A percentile compares a stretch with the other conserved stretches of the same genome.
These are phyloP conservation scores for Heterobasidion annosum DNA, from an alignment of 1,284 basidiomycete species.

Conservation along the genomic window DNA sequence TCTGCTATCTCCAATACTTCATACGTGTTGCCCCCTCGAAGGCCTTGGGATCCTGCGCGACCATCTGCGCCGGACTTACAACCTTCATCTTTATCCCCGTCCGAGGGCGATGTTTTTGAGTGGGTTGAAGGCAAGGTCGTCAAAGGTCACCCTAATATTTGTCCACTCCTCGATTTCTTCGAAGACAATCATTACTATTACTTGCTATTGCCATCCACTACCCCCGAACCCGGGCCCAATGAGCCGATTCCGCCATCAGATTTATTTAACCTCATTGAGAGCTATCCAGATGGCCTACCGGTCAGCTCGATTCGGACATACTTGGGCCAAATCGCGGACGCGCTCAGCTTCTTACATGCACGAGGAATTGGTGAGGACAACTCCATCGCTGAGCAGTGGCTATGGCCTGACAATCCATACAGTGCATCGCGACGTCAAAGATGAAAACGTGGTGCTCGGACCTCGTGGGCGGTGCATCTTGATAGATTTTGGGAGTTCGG, in stretches of 20 bases:
- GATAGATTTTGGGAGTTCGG: slow-evolving; percentile 96
- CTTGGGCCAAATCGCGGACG: slow-evolving; percentile 92
- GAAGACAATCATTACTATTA: slow-evolving; percentile 98
- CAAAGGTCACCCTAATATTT: slow-evolving; percentile 87
- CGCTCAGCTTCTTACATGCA: slow-evolving; percentile 83
- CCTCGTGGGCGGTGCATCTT: slow-evolving; percentile 74
- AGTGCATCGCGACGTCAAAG: slow-evolving; percentile 98
- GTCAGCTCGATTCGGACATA: slow-evolving; percentile 74
- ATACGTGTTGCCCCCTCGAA: slow-evolving; percentile 60
- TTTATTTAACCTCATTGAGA: slow-evolving; percentile 93
- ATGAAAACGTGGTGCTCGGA: slow-evolving; percentile 90
- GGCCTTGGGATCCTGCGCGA: slow-evolving; percentile 76
- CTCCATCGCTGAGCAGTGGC: neutral
- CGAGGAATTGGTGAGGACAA: slow-evolving; percentile 70
- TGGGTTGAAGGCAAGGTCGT: slow-evolving; percentile 67
- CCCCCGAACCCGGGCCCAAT: slow-evolving; percentile 43
- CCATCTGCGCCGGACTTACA: neutral
- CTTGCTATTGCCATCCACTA: slow-evolving; percentile 69
- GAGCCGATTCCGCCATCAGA: slow-evolving; percentile 61
- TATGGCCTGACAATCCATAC: slow-evolving; percentile 2
- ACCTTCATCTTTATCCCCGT: neutral
- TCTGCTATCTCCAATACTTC: slow-evolving; percentile 74
- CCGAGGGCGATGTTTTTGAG: slow-evolving; percentile 21
- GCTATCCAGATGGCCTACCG: slow-evolving; percentile 79
- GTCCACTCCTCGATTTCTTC: slow-evolving; percentile 93